A percentile compares a stretch with the other conserved stretches of the same genome.
Evolutionary conservation across 176 grass and related monocot genomes (phyloP).

Genomic region (Elaeis guineensis): DNA sequence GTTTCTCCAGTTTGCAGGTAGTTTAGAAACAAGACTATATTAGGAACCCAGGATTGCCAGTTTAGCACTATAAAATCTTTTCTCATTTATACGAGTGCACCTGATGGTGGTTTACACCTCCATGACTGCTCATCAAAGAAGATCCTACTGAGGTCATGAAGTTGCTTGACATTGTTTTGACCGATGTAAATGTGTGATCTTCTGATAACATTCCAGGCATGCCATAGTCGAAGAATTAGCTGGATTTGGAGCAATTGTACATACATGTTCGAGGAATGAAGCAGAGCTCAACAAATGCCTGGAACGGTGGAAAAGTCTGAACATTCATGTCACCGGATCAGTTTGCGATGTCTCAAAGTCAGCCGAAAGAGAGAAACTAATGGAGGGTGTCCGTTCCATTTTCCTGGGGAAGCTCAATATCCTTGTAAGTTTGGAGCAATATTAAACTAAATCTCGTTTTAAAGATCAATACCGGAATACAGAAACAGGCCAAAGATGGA

Average conservation of each 20-base stretch:
- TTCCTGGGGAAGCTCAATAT: slow-evolving; percentile 36
- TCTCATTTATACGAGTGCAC: no score
- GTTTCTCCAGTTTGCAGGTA: no score
- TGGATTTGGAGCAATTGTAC: slow-evolving; percentile 24
- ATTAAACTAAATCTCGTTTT: background rate
- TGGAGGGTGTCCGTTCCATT: slow-evolving; percentile 11
- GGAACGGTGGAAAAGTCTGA: slow-evolving; percentile 15
- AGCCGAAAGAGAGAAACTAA: slow-evolving; percentile 18
- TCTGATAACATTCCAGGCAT: slow-evolving; percentile 5
- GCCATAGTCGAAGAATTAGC: slow-evolving; percentile 40
- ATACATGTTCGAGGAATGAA: slow-evolving; percentile 31
- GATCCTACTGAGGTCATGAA: no score
- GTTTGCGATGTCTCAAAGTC: slow-evolving; percentile 36
- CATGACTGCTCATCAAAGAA: no score
- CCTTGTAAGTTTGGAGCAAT: slow-evolving; percentile 10
- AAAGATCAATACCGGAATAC: no score
- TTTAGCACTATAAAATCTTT: no score
- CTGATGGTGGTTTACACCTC: no score
- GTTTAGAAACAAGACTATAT: no score
- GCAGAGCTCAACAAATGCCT: slow-evolving; percentile 24
- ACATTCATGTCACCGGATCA: slow-evolving; percentile 11
- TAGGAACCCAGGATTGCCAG: no score
- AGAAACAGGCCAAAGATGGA: no score
- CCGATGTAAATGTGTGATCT: no score
- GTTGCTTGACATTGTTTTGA: no score